Evolutionary conservation across 805 yeast genomes (phyloP).

Genomic region (Sungouiella thailandica): DNA sequence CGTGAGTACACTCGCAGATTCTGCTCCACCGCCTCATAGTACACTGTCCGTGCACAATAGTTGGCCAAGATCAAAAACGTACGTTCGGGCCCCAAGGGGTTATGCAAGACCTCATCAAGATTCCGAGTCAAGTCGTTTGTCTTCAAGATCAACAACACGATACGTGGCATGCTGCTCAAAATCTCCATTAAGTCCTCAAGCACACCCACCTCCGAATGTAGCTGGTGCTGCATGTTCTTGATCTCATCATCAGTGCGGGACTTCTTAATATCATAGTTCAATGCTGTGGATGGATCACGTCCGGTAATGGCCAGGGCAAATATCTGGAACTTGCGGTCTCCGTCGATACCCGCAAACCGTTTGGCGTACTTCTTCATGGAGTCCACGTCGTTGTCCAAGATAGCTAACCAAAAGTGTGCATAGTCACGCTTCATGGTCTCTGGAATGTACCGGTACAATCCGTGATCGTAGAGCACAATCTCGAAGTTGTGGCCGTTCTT

Average conservation of each 20-base stretch:
- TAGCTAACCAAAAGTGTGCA: constrained; percentile 88
- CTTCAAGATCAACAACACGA: constrained; percentile 80
- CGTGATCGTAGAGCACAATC: constrained; percentile 90
- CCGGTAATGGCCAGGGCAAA: constrained; percentile 96
- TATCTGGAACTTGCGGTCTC: constrained; percentile 68
- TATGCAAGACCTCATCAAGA: constrained; percentile 75
- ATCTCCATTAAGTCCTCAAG: constrained; percentile 75
- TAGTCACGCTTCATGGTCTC: constrained; percentile 72
- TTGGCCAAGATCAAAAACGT: constrained; percentile 85
- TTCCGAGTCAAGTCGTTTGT: constrained; percentile 92
- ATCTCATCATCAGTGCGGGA: constrained; percentile 61
- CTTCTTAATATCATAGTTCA: constrained; percentile 53
- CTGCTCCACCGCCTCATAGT: constrained; percentile 54
- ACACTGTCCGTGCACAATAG: constrained; percentile 81
- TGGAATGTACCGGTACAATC: constrained; percentile 82
- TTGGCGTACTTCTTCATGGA: constrained; percentile 72
- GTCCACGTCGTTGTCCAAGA: constrained; percentile 63
- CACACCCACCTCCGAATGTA: constrained; percentile 55
- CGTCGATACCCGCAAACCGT: constrained; percentile 71
- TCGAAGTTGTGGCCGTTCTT: constrained; percentile 71
- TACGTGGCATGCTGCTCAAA: constrained; percentile 73
- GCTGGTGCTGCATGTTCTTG: constrained; percentile 55
- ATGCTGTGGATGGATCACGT: constrained; percentile 73
- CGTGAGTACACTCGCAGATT: constrained; percentile 15
- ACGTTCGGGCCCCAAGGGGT: constrained; percentile 82